Base-by-base conservation (phyloP, 768 basidiomycete species). In the Crassisporium funariophilum region DNA sequence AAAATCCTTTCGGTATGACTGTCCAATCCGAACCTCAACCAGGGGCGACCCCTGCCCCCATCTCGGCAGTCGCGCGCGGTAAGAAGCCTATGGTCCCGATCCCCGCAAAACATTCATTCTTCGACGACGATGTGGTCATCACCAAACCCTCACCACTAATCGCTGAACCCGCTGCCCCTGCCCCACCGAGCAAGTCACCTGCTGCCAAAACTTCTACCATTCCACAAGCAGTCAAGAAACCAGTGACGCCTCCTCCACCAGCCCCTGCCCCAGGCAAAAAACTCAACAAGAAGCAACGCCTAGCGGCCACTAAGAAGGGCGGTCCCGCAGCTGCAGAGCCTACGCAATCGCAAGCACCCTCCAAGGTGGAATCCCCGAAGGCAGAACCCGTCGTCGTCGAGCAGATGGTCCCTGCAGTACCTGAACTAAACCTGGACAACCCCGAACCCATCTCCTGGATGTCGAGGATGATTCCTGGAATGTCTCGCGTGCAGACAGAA, bases 241-340 rank as follows among this genome's bases (percentile, higher is more conserved):
- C 44, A 41, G 40, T n/a, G n/a, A n/a, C n/a, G n/a, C 16, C 38
- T 41, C 49, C 44, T 7, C 34, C 46, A n/a, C 23, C 54, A 7
- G 43, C 46, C 23, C 44, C 53, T 9, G 40, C 47, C 1, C 20
- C 53, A n/a, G 53, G 52, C 3, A 69, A 69, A 54, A 69, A 64
- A 53, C 45, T 47, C 38, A 55, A 43, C 31, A 69, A 71, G 42
- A 66, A 68, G 41, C 64, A 63, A 27, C 65, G 64, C 5, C 66
- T 60, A 38, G 55, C 49, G n/a, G 41, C 47, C 22, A 47, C 50
- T 40, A 62, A 60, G 44, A 61, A 61, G 24, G 49, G 46, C 12
- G 47, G 39, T 22, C 37, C 53, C 2, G 55, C 57, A 21, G 15
- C 46, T 12, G 27, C 23, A 11, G 29, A 31, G n/a, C 29, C 29